A percentile compares a stretch with the other conserved stretches of the same genome.
These are phyloP conservation scores for Chloranthus sessilifolius DNA, from an alignment of 164 flowering plant genomes.

Conservation along the genomic window DNA sequence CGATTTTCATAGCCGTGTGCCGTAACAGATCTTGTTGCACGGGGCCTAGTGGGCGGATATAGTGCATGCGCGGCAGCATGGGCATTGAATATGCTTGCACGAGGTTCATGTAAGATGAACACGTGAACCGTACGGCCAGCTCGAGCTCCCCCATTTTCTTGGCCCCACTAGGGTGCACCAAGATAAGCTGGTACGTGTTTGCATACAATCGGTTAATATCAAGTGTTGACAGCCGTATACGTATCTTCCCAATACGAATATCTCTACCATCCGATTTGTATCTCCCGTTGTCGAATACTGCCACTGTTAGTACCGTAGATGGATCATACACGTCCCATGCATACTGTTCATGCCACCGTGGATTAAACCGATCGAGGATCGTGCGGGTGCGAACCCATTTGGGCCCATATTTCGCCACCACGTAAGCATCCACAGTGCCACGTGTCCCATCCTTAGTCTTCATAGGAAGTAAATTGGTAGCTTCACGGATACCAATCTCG, in stretches of 20 bases:
- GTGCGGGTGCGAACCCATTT: conserved; percentile 97
- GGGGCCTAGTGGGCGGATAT: conserved; percentile 62
- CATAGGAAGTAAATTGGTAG: conserved; percentile 69
- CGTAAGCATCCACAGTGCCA: conserved; percentile 91
- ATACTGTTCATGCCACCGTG: conserved; percentile 95
- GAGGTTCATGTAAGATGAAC: conserved; percentile 67
- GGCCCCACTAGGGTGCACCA: conserved; percentile 65
- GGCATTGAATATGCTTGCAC: conserved; percentile 69
- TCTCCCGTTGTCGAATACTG: conserved; percentile 81
- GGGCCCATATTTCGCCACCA: conserved; percentile 88
- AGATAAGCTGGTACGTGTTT: conserved; percentile 48
- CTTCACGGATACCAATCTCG: conserved; percentile 86
- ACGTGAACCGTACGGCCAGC: conserved; percentile 70
- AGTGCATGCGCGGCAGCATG: conserved; percentile 90
- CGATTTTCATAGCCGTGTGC: conserved; percentile 70
- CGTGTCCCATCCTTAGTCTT: conserved; percentile 84
- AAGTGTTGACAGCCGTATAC: conserved; percentile 74
- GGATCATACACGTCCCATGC: conserved; percentile 96
- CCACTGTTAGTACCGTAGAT: conserved; percentile 85
- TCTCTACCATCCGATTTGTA: conserved; percentile 57
- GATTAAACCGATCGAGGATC: conserved; percentile 75
- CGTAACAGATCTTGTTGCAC: conserved; percentile 76
- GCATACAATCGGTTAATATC: conserved; percentile 70
- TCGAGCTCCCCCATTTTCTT: conserved; percentile 89
- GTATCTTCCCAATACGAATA: conserved; percentile 64